phyloP scores from a whole-genome alignment of 352 stramenopile species.

The Nothophytophthora sp. region DNA sequence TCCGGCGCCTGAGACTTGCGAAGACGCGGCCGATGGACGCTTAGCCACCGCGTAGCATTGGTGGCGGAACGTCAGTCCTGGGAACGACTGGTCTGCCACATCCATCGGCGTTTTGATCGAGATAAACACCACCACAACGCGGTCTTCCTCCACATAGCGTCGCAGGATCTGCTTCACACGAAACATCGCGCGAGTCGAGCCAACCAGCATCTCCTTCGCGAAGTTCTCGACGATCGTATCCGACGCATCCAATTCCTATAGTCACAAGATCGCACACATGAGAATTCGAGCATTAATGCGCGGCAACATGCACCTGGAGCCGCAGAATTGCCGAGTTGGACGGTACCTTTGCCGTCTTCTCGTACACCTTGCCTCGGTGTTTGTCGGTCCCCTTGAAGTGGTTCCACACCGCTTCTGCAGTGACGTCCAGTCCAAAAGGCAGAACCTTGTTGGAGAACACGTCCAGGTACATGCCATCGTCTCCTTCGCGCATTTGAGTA shows the following conservation, averaged over 20 bases:
- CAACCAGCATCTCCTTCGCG: slow-evolving; percentile 38
- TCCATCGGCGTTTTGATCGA: slow-evolving; percentile 34
- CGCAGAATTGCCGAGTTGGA: slow-evolving; percentile 7
- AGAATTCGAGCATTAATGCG: not conserved
- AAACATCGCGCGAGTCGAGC: slow-evolving; percentile 34
- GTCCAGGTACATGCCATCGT: slow-evolving; percentile 33
- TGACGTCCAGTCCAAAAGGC: slow-evolving; percentile 37
- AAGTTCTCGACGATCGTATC: slow-evolving; percentile 48
- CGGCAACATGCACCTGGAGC: not conserved
- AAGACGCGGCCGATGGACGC: slow-evolving; percentile 15
- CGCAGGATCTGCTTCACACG: slow-evolving; percentile 35
- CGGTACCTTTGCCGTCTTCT: slow-evolving; percentile 32
- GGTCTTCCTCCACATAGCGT: slow-evolving; percentile 33
- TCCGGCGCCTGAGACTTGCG: slow-evolving; percentile 22
- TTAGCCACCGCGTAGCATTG: slow-evolving; percentile 36
- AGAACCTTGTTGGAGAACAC: slow-evolving; percentile 45
- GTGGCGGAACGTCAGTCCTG: slow-evolving; percentile 30
- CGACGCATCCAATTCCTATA: slow-evolving; percentile 25
- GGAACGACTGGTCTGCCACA: slow-evolving; percentile 28
- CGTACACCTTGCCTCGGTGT: slow-evolving; percentile 30
- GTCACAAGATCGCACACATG: no score
- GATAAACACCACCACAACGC: slow-evolving; percentile 34
- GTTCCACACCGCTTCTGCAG: slow-evolving; percentile 33
- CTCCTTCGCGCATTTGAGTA: slow-evolving; percentile 29
- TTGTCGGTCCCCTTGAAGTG: slow-evolving; percentile 37